phyloP scores from a whole-genome alignment of 2,329 filamentous ascomycete species.

The Diplodia scrobiculata region DNA sequence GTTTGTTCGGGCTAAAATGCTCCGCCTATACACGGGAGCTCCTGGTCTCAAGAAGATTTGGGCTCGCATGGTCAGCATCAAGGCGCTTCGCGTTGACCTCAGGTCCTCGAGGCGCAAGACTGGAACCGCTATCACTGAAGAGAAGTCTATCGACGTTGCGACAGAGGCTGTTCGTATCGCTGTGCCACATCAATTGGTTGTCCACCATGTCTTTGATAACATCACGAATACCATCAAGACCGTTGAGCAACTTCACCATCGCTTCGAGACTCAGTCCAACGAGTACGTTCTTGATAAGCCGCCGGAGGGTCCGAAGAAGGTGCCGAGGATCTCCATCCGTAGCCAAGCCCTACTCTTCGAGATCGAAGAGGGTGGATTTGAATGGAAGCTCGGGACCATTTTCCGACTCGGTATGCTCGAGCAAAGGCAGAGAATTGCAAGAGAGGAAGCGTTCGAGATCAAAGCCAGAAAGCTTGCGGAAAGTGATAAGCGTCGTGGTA shows the following conservation, averaged over 20 bases:
- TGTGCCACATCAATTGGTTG: constrained; percentile 85
- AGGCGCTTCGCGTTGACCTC: constrained; percentile 76
- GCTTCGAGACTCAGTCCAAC: constrained; percentile 82
- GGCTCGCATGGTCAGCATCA: constrained; percentile 84
- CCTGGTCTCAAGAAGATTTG: constrained; percentile 81
- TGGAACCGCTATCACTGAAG: constrained; percentile 62
- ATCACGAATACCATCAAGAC: constrained; percentile 85
- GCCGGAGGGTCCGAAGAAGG: constrained; percentile 79
- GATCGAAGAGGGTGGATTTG: constrained; percentile 92
- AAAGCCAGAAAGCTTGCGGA: constrained; percentile 80
- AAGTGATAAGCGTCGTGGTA: constrained; percentile 53
- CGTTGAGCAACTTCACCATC: constrained; percentile 85
- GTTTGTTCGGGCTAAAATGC: constrained; percentile 73
- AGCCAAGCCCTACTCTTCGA: constrained; percentile 84
- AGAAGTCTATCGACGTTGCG: constrained; percentile 80
- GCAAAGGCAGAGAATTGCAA: constrained; percentile 83
- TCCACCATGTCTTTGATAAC: constrained; percentile 93
- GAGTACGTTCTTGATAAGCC: constrained; percentile 85
- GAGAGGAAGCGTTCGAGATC: constrained; percentile 84
- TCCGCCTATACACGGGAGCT: constrained; percentile 84
- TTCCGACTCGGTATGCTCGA: constrained; percentile 87
- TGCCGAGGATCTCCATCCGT: constrained; percentile 82
- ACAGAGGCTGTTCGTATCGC: constrained; percentile 84
- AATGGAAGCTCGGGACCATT: constrained; percentile 95
- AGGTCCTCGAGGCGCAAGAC: constrained; percentile 71